A percentile compares a stretch with the other conserved stretches of the same genome.
Evolutionary conservation across 225 moss, liverwort and hornwort species (phyloP).

Genomic region (Sphagnum contortum): DNA sequence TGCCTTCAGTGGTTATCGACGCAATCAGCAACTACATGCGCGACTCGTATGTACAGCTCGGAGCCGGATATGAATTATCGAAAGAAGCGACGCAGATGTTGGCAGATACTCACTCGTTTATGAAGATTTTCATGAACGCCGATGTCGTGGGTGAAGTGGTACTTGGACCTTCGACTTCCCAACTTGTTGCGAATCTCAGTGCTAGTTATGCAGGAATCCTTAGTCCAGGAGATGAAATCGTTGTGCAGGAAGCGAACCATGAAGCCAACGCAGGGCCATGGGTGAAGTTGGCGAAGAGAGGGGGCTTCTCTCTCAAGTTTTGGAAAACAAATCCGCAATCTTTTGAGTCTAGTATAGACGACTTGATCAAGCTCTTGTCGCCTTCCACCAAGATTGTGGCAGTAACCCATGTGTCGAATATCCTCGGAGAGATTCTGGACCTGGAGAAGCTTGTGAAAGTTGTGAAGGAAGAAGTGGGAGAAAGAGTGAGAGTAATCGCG

Average conservation of each 20-base stretch:
- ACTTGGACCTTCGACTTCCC: constrained; percentile 37
- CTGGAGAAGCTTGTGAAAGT: constrained; percentile 28
- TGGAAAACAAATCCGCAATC: constrained; percentile 34
- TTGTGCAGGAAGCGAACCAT: constrained; percentile 43
- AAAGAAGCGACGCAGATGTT: constrained; percentile 28
- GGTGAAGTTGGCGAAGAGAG: constrained; percentile 33
- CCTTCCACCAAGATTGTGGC: constrained; percentile 36
- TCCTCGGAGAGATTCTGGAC: constrained; percentile 37
- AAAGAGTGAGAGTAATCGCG: constrained; percentile 24
- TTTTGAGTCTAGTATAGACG: constrained; percentile 28
- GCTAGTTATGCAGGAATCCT: constrained; percentile 20
- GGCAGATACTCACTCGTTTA: constrained; percentile 28
- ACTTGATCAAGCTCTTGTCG: constrained; percentile 23
- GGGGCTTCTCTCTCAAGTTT: constrained; percentile 28
- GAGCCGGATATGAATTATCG: constrained; percentile 35
- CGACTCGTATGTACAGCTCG: constrained; percentile 24
- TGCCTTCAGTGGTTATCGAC: constrained; percentile 43
- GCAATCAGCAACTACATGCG: constrained; percentile 43
- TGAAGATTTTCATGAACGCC: constrained; percentile 48
- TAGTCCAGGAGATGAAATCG: constrained; percentile 33
- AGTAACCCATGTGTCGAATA: constrained; percentile 36
- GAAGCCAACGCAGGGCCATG: constrained; percentile 40
- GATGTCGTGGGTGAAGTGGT: constrained; percentile 40
- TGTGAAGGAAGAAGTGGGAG: constrained; percentile 27
- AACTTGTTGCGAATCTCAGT: constrained; percentile 27